These are phyloP conservation scores for Phytophthora megakarya DNA, from an alignment of 352 stramenopile species.

Conservation along the genomic window DNA sequence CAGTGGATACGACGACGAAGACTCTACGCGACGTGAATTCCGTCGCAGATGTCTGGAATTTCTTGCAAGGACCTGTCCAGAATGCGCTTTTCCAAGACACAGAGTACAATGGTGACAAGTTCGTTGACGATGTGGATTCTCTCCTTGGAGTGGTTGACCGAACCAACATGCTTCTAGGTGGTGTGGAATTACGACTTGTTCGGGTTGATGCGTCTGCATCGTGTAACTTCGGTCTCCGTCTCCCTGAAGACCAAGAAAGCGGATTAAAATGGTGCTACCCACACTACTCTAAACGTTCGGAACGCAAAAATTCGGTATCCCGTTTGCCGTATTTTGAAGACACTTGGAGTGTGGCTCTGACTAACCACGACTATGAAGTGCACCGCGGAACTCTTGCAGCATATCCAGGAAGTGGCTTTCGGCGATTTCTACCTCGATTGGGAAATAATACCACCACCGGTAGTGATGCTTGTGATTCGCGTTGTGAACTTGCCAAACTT, in stretches of 20 bases:
- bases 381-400: conserved; percentile 41
- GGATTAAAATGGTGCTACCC: conserved; percentile 44
- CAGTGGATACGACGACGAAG: not conserved
- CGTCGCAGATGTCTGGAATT: conserved; percentile 61
- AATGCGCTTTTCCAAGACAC: conserved; percentile 49
- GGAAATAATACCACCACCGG: not conserved
- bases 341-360: conserved; percentile 23
- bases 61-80: conserved; percentile 47
- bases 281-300: conserved; percentile 30
- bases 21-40: conserved; percentile 44
- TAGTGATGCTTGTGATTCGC: conserved; percentile 30
- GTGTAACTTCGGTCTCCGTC: conserved; percentile 10
- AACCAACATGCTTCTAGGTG: conserved; percentile 61
- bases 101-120: conserved; percentile 68
- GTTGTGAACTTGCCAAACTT: conserved; percentile 47
- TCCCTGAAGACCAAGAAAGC: not conserved
- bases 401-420: conserved; percentile 44
- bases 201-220: conserved; percentile 43
- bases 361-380: conserved; percentile 18
- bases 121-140: conserved; percentile 47
- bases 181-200: conserved; percentile 55
- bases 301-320: conserved; percentile 29
- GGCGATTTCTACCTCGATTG: conserved; percentile 31
- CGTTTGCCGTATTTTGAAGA: conserved; percentile 33
- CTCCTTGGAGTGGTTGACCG: conserved; percentile 57